Percentiles rank a stretch among this genome's conserved stretches.
These are phyloP conservation scores for Starmerella roubikii DNA, from an alignment of 805 yeast species.

Conservation along the genomic window DNA sequence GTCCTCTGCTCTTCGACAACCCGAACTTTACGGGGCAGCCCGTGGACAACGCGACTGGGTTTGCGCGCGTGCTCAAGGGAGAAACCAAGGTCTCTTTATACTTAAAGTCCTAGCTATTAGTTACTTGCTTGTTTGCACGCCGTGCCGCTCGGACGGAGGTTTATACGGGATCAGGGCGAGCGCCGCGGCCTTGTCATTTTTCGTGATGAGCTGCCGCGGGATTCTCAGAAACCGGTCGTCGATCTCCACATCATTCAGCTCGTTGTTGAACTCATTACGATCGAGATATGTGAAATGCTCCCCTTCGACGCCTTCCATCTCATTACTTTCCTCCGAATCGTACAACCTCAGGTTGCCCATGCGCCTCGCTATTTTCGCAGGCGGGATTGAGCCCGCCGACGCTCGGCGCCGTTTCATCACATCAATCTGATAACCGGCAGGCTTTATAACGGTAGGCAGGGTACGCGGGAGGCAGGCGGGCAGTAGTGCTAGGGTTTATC, in stretches of 20 bases:
- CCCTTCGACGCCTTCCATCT: conserved; percentile 17
- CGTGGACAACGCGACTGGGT: conserved; percentile 22
- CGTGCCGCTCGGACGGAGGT: too few relatives aligned
- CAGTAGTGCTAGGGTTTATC: too few relatives aligned
- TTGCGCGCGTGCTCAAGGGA: conserved; percentile 21
- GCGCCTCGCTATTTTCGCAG: conserved; percentile 8
- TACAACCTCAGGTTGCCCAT: conserved; percentile 1
- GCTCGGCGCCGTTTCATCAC: too few relatives aligned
- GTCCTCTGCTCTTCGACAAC: conserved; percentile 22
- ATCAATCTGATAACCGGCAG: too few relatives aligned
- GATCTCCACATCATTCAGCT: conserved; percentile 14
- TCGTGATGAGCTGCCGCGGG: conserved; percentile 6
- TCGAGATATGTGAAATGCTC: conserved; percentile 9
- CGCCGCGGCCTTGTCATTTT: conserved; percentile 10
- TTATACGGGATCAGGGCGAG: conserved; percentile 13
- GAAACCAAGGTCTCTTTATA: conserved; percentile 25
- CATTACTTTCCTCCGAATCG: conserved; percentile 1
- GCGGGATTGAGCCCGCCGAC: conserved; percentile 1
- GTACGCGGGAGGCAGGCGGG: too few relatives aligned
- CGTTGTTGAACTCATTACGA: conserved; percentile 9
- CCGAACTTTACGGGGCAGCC: conserved; percentile 21
- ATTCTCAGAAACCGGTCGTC: conserved; percentile 16
- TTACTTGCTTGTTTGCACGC: too few relatives aligned
- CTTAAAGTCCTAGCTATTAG: not conserved
- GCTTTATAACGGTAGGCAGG: too few relatives aligned